These are phyloP conservation scores for Camelina laxa DNA, from an alignment of 345 rosid species.

Conservation along the genomic window DNA sequence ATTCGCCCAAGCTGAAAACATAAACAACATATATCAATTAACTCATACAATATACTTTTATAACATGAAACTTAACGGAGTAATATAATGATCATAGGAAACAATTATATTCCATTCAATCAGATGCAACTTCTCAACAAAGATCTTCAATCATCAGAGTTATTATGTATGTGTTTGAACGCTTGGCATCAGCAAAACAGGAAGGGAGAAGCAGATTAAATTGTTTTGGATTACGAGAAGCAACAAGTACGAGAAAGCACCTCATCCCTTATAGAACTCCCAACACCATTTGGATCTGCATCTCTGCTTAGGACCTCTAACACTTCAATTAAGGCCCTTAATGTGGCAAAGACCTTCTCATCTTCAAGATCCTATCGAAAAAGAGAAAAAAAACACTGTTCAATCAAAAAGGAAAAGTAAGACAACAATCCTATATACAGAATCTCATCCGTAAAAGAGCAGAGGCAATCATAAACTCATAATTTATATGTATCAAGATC, in stretches of 20 bases:
- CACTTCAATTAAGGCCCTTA: slow-evolving; percentile 88
- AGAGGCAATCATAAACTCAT: slow-evolving; percentile 19
- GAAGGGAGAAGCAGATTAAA: slow-evolving; percentile 7
- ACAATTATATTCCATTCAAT: not conserved
- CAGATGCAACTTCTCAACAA: slow-evolving; percentile 24
- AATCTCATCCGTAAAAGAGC: slow-evolving; percentile 4
- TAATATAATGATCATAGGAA: not conserved
- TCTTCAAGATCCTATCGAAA: slow-evolving; percentile 53
- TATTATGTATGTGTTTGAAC: slow-evolving; percentile 1
- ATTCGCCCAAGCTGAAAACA: slow-evolving; percentile 70
- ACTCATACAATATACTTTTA: slow-evolving; percentile 24
- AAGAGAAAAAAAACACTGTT: slow-evolving; percentile 16
- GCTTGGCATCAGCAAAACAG: slow-evolving; percentile 27
- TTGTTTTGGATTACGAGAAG: not conserved
- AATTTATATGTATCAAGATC: slow-evolving; percentile 12
- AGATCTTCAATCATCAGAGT: slow-evolving; percentile 10
- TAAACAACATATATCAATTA: slow-evolving; percentile 33
- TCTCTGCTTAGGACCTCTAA: slow-evolving; percentile 87
- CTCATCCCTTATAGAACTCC: slow-evolving; percentile 84
- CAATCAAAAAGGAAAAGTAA: slow-evolving; percentile 26
- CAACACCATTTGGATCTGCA: slow-evolving; percentile 92
- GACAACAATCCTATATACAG: slow-evolving; percentile 18
- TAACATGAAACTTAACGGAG: slow-evolving; percentile 19
- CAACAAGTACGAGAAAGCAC: slow-evolving; percentile 45
- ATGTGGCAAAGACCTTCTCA: slow-evolving; percentile 84